These are phyloP conservation scores for Piper longum DNA, from an alignment of 164 flowering plant genomes.

Conservation along the genomic window DNA sequence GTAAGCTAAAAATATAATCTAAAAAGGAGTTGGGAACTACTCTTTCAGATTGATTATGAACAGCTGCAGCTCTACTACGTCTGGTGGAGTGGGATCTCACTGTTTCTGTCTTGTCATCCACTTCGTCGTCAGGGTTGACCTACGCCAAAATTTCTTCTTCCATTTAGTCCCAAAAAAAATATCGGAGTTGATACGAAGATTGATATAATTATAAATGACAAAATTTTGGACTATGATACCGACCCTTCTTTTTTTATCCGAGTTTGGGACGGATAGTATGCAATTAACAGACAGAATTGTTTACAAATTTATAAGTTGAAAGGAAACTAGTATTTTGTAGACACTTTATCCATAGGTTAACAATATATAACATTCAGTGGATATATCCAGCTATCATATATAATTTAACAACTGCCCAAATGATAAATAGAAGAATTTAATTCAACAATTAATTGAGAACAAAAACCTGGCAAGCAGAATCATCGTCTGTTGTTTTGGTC, in stretches of 20 bases:
- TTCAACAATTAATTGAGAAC: slow-evolving; percentile 15
- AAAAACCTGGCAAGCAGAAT: slow-evolving; percentile 29
- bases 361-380: background rate
- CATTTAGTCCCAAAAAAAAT: too few relatives aligned
- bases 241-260: too few relatives aligned
- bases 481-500: slow-evolving; percentile 27
- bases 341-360: background rate
- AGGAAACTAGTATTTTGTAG: too few relatives aligned
- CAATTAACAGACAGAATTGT: too few relatives aligned
- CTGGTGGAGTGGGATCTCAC: slow-evolving; percentile 28
- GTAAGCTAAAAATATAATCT: background rate
- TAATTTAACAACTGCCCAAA: too few relatives aligned
- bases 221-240: too few relatives aligned
- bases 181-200: too few relatives aligned
- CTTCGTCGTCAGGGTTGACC: slow-evolving; percentile 35
- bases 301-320: too few relatives aligned
- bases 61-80: slow-evolving; percentile 43
- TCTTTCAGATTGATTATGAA: slow-evolving; percentile 65
- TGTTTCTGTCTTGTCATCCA: slow-evolving; percentile 18
- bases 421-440: background rate
- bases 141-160: background rate
- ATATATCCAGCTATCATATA: background rate
- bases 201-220: too few relatives aligned
- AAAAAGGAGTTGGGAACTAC: slow-evolving; percentile 14
- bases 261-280: too few relatives aligned